Conservation (phyloP, 1,284 basidiomycete genomes). For the Polyporus tsugae region DNA sequence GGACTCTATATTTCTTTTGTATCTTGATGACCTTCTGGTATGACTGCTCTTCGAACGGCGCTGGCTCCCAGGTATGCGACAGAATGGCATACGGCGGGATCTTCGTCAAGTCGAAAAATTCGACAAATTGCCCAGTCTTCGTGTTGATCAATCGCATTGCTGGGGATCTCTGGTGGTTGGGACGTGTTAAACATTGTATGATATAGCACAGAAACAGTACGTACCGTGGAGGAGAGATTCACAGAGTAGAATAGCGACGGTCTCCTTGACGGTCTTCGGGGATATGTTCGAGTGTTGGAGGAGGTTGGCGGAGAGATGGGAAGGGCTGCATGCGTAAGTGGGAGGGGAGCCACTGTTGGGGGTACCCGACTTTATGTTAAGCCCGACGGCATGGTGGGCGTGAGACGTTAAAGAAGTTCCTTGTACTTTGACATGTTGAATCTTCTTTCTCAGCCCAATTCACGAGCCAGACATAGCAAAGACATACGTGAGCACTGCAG, state of each 20-base stretch:
- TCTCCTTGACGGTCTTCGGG: not conserved
- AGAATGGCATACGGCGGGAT: constrained; percentile 14
- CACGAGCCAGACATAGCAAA: too few relatives aligned
- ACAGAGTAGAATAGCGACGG: not conserved
- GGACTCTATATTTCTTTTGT: not conserved
- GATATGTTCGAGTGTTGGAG: not conserved
- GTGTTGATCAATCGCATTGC: constrained; percentile 11
- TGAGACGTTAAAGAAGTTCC: not conserved
- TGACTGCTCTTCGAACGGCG: constrained; percentile 4
- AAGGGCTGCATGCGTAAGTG: not conserved
- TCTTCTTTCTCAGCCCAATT: too few relatives aligned
- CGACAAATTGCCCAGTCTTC: not conserved
- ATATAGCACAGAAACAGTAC: not conserved
- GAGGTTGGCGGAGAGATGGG: not conserved
- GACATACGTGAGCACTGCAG: too few relatives aligned
- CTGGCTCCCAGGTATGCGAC: constrained; percentile 10
- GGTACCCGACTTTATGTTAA: not conserved
- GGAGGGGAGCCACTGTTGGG: not conserved
- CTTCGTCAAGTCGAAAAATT: not conserved
- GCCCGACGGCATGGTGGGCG: not conserved
- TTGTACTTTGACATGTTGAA: not conserved
- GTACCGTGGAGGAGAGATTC: not conserved
- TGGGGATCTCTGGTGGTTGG: not conserved
- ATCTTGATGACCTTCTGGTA: constrained; percentile 7
- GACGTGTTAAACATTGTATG: not conserved